Evolutionary conservation across 768 basidiomycete genomes (phyloP).

Genomic region (Rhizopogon roseolus): DNA sequence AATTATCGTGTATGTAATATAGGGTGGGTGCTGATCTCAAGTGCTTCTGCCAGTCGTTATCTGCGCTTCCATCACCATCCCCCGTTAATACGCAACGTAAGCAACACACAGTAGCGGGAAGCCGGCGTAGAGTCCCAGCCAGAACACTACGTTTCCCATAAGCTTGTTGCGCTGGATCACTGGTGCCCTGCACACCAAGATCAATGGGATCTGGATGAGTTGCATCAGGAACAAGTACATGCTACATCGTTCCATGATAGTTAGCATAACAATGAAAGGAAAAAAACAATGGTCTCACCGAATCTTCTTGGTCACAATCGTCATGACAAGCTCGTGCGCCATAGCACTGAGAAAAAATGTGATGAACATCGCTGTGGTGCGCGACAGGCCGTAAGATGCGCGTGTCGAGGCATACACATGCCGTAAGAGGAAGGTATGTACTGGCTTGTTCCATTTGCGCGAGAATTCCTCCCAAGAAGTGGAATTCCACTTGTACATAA

Average conservation of each 20-base stretch:
- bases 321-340: constrained; percentile 95
- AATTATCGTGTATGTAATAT: neutral
- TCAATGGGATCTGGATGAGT: constrained; percentile 90
- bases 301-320: constrained; percentile 89
- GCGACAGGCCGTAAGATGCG: constrained; percentile 67
- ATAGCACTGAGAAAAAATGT: constrained; percentile 91
- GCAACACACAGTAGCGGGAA: constrained; percentile 91
- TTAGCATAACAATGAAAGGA: neutral
- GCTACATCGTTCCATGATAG: constrained; percentile 29
- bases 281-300: constrained; percentile 39
- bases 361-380: constrained; percentile 79
- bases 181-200: constrained; percentile 72
- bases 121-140: constrained; percentile 88
- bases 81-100: constrained; percentile 49
- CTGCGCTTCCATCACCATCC: neutral
- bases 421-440: constrained; percentile 86
- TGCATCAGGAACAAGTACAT: constrained; percentile 83
- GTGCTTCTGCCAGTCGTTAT: neutral
- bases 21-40: neutral
- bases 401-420: constrained; percentile 95
- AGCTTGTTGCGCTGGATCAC: constrained; percentile 76
- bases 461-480: constrained; percentile 97
- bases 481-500: constrained; percentile 79
- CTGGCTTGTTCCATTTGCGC: constrained; percentile 98
- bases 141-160: constrained; percentile 85